Conservation (phyloP, 1,139 yeast genomes). For the Yamadazyma oceani region DNA sequence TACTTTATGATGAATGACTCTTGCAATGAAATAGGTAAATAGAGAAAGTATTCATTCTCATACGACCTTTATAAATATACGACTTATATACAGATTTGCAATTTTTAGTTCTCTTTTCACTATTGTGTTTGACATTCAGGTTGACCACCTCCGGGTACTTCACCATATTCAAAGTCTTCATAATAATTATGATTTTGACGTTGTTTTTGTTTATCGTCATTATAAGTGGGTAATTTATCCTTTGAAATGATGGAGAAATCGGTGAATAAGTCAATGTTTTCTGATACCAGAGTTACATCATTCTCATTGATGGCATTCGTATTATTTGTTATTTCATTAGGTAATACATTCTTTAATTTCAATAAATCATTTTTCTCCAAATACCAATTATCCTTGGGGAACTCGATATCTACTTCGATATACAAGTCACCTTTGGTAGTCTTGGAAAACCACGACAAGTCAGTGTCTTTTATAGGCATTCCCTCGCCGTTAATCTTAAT, state of each 20-base stretch:
- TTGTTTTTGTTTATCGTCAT: constrained; percentile 12
- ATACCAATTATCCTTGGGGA: constrained; percentile 84
- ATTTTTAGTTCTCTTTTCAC: constrained; percentile 8
- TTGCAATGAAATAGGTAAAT: background rate
- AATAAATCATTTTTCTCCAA: constrained; percentile 61
- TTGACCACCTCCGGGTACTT: constrained; percentile 17
- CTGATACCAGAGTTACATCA: constrained; percentile 26
- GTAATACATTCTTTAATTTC: constrained; percentile 55
- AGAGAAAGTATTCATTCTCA: background rate
- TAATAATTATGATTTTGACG: constrained; percentile 14
- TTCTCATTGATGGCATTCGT: constrained; percentile 24
- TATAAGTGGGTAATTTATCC: constrained; percentile 37
- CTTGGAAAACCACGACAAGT: constrained; percentile 30
- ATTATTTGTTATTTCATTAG: constrained; percentile 35
- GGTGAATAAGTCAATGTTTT: constrained; percentile 41
- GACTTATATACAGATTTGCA: constrained; percentile 1
- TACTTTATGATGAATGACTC: no score
- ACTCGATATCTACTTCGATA: constrained; percentile 67
- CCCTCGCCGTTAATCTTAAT: constrained; percentile 76
- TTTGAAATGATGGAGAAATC: constrained; percentile 37
- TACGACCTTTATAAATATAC: constrained; percentile 3
- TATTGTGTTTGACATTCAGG: constrained; percentile 48
- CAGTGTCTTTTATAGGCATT: constrained; percentile 62
- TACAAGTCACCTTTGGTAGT: constrained; percentile 68
- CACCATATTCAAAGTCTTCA: constrained; percentile 5